phyloP scores from a whole-genome alignment of 202 grass and related monocot genomes.

The Carex arenaria region DNA sequence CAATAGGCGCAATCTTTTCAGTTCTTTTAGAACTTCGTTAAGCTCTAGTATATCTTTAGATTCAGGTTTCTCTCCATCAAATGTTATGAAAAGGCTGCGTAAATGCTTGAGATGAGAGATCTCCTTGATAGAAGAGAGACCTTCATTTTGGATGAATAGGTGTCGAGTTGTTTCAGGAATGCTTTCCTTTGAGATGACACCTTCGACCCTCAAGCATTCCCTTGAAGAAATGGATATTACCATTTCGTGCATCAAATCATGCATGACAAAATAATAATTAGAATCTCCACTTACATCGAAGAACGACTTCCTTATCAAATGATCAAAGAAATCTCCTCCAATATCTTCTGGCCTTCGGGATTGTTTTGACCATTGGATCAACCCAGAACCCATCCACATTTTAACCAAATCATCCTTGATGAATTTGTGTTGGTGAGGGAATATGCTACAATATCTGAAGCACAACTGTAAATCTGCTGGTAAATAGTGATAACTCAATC shows the following conservation, averaged over 20 bases:
- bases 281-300: not conserved
- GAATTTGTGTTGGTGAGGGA: conserved; percentile 30
- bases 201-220: conserved; percentile 32
- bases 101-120: conserved; percentile 30
- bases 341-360: conserved; percentile 22
- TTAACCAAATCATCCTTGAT: conserved; percentile 32
- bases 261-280: conserved; percentile 35
- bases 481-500: conserved; percentile 43
- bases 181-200: not conserved
- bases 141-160: conserved; percentile 21
- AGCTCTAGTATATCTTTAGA: conserved; percentile 5
- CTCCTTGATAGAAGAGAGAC: conserved; percentile 6
- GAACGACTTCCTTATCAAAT: conserved; percentile 44
- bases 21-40: conserved; percentile 29
- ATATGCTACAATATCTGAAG: conserved; percentile 45
- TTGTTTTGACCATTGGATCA: conserved; percentile 24
- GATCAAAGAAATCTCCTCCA: conserved; percentile 24
- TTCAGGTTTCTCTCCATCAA: conserved; percentile 11
- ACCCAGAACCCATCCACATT: conserved; percentile 50
- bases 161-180: conserved; percentile 25
- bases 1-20: conserved; percentile 41
- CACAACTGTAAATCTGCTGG: conserved; percentile 38
- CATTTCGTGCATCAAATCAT: conserved; percentile 46
- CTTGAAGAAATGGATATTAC: conserved; percentile 29
- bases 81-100: conserved; percentile 27